Percentiles rank a stretch among this genome's conserved stretches.
phyloP scores from a whole-genome alignment of 257 asterid species.

The Ocimum tenuiflorum region DNA sequence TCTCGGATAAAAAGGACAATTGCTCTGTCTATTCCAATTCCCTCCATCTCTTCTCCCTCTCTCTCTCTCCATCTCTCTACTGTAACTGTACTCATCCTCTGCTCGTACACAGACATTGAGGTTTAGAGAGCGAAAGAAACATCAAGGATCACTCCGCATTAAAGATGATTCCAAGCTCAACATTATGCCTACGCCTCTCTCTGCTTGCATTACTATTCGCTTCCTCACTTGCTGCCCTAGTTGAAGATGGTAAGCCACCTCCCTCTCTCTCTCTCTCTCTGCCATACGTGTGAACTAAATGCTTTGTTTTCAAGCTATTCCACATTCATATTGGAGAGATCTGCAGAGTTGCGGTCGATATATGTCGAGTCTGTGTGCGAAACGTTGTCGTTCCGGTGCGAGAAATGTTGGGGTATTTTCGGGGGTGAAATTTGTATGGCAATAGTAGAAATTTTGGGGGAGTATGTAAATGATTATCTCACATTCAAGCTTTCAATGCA shows the following conservation, averaged over 20 bases:
- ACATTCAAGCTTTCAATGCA: no score
- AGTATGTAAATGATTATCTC: slow-evolving; percentile 13
- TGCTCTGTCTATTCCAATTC: slow-evolving; percentile 12
- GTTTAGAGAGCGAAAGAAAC: neutral
- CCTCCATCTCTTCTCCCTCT: slow-evolving; percentile 10
- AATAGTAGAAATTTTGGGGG: neutral
- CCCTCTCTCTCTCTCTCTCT: slow-evolving; percentile 10
- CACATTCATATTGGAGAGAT: neutral
- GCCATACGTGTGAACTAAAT: neutral
- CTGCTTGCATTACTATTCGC: slow-evolving; percentile 18
- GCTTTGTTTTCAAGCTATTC: neutral
- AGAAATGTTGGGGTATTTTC: neutral
- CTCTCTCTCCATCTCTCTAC: slow-evolving; percentile 13
- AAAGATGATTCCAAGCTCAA: slow-evolving; percentile 27
- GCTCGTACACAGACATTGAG: neutral
- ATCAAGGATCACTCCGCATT: slow-evolving; percentile 13
- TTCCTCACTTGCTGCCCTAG: slow-evolving; percentile 22
- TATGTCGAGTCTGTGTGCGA: neutral
- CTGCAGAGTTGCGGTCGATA: neutral
- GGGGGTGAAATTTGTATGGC: neutral
- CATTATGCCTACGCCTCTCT: slow-evolving; percentile 19
- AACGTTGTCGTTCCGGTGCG: neutral
- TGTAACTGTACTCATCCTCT: slow-evolving; percentile 11
- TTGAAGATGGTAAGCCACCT: slow-evolving; percentile 35
- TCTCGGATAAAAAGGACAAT: slow-evolving; percentile 38